Percentiles rank a stretch among this genome's conserved stretches.
Conservation (phyloP, 768 basidiomycete species). For the Pleurotus ostreatus region DNA sequence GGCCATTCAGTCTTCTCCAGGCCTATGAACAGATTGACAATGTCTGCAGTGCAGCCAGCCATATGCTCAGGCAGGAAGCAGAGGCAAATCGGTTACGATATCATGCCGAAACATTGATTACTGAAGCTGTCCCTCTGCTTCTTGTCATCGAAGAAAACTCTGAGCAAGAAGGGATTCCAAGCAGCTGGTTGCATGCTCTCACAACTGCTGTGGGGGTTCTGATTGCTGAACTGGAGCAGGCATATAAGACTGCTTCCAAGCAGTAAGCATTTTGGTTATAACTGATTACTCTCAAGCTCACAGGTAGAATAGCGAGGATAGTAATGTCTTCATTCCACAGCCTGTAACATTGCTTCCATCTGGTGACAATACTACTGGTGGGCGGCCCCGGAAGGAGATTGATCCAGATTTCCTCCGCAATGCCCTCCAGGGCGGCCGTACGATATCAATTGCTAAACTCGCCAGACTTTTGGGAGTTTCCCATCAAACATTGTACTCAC, state of each 20-base stretch:
- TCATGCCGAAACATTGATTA: background rate
- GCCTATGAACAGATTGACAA: too few relatives aligned
- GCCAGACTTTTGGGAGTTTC: slow-evolving; percentile 5
- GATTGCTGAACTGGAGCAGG: background rate
- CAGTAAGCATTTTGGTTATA: background rate
- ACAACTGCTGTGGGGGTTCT: background rate
- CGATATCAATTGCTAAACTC: background rate
- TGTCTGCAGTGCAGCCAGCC: too few relatives aligned
- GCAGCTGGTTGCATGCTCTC: background rate
- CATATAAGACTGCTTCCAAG: background rate
- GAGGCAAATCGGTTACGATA: background rate
- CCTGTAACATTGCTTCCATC: background rate
- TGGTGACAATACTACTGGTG: background rate
- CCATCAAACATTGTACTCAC: background rate
- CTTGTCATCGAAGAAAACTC: background rate
- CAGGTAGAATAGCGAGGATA: background rate
- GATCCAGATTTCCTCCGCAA: slow-evolving; percentile 4
- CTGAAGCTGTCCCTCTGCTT: background rate
- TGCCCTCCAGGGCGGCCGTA: background rate
- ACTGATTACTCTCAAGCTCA: background rate
- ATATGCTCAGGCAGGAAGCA: too few relatives aligned
- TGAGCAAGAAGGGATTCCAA: background rate
- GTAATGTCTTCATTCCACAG: background rate
- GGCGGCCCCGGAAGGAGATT: slow-evolving; percentile 2
- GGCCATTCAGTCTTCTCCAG: too few relatives aligned